A percentile compares a stretch with the other conserved stretches of the same genome.
Conservation (phyloP, 2,329 filamentous ascomycete genomes). For the Nannizziopsis arthrosporioides region DNA sequence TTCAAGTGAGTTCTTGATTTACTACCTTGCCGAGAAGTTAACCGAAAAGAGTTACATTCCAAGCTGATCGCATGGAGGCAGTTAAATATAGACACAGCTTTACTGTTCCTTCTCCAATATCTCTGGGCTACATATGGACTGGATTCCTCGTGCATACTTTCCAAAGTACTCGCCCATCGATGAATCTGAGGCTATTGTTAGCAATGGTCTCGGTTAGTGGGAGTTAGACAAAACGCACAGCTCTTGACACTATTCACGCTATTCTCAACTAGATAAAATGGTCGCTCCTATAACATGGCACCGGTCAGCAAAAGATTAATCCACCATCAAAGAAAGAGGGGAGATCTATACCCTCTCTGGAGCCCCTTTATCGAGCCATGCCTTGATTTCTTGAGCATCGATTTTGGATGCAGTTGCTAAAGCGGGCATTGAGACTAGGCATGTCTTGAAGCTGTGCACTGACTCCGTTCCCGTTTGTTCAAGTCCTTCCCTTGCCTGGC, state of each 20-base stretch:
- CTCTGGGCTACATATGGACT: not conserved
- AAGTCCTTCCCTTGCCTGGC: not conserved
- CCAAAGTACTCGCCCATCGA: not conserved
- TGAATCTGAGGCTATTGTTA: not conserved
- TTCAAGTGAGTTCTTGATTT: too few species aligned
- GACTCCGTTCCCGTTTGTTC: constrained; percentile 1
- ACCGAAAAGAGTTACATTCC: too few species aligned
- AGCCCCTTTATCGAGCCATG: not conserved
- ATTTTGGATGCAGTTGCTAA: not conserved
- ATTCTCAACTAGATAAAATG: not conserved
- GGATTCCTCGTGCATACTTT: not conserved
- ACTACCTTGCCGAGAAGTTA: too few species aligned
- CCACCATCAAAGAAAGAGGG: not conserved
- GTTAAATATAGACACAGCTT: too few species aligned
- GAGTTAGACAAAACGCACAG: not conserved
- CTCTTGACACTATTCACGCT: not conserved
- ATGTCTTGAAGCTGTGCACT: not conserved
- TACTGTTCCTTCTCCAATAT: too few species aligned
- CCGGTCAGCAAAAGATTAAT: not conserved
- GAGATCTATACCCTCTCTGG: not conserved
- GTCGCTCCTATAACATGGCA: not conserved
- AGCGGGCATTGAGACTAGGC: not conserved
- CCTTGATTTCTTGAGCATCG: not conserved
- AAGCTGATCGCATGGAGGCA: too few species aligned
- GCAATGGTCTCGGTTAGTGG: not conserved